Base-by-base conservation (phyloP, 495 filamentous ascomycete species). In the Neurospora sp. region DNA sequence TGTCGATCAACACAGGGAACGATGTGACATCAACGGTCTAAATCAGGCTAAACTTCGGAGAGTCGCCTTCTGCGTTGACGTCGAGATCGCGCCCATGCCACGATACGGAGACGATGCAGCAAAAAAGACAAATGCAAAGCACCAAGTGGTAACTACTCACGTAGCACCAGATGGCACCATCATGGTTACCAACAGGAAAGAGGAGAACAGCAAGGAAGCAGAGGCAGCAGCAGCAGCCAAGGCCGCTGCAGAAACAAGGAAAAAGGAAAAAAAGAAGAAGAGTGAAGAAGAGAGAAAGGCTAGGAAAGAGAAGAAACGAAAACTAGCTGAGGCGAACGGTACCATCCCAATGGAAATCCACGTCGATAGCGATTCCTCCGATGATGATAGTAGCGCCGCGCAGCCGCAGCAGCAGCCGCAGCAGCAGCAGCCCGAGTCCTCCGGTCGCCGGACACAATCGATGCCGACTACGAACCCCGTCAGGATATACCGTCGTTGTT, bases 41-140 rank as follows among this genome's bases (percentile, higher is more conserved):
- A 90, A 95, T 74, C 90, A 91, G 74, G 88, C 87, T 20, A 97
- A 96, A 75, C 82, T 99, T 40, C 87, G 94, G 27, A 87, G 93
- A 41, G 96, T 99, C 2, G 92, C 94, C 2, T 99, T 99, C 77
- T 97, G 92, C 76, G 96, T 99, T 5, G 96, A 99, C 80, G 96
- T 99, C 14, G 96, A 99, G 83, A 96, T 99, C 78, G 95, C 96
- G 54, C 86, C 83, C 35, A 86, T 86, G 80, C 86, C 87, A 5
- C 85, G 82, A 74, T 88, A 91, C 75, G 79, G 73, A 27, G 88
- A 90, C 11, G 86, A 78, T 35, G 20, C 72, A 0, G 70, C 37
- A 5, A 75, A 74, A 4, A 77, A 77, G 73, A 83, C 23, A 82
- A 20, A 74, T 66, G 4, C 80, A 80, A 78, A 89, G 66, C 84